Percentiles rank a stretch among this genome's conserved stretches.
Conservation (phyloP, 441 rosid species). For the Brassica hybrid region DNA sequence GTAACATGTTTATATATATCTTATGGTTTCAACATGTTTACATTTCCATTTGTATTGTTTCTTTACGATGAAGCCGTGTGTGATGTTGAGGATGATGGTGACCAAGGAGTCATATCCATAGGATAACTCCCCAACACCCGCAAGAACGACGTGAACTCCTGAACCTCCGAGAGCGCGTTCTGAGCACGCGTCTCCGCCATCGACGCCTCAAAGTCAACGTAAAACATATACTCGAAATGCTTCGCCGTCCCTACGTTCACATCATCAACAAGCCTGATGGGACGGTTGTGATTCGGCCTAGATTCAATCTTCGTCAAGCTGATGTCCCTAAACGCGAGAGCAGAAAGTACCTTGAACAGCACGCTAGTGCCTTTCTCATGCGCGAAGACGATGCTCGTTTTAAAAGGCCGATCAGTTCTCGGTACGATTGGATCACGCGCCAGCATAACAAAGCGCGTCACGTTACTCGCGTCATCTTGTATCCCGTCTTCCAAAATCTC, state of each 20-base stretch:
- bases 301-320: conserved; percentile 5
- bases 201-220: neutral
- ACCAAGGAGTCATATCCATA: conserved; percentile 8
- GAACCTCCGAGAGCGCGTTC: conserved; percentile 16
- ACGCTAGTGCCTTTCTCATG: conserved; percentile 1
- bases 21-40: too few relatives aligned
- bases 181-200: conserved; percentile 6
- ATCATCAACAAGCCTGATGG: neutral
- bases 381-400: neutral
- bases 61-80: neutral
- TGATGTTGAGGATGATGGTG: neutral
- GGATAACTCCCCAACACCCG: conserved; percentile 14
- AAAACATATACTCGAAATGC: conserved; percentile 3
- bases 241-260: neutral
- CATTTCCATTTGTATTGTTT: neutral
- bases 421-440: conserved; percentile 4
- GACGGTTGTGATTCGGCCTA: conserved; percentile 6
- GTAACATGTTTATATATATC: too few relatives aligned
- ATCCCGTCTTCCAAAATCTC: conserved; percentile 6
- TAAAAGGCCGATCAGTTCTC: neutral
- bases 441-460: neutral
- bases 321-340: neutral
- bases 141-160: conserved; percentile 8
- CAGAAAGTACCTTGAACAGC: neutral
- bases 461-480: neutral